Percentiles rank a stretch among this genome's conserved stretches.
Conservation (phyloP, 192 early-diverging fungal species). For the Coemansia sp. region DNA sequence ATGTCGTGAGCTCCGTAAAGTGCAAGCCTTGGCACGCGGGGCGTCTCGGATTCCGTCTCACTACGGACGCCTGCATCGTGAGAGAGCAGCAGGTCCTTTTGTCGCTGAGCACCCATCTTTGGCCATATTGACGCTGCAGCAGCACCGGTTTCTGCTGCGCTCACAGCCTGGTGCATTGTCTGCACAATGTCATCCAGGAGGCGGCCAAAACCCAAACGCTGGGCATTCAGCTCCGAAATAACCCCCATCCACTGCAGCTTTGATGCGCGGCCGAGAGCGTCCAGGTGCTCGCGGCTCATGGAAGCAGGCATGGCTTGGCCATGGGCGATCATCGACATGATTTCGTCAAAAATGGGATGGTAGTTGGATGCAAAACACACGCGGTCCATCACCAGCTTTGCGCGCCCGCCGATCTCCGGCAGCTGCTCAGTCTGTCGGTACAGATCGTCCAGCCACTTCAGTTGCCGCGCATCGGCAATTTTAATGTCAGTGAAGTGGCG, state of each 20-base stretch:
- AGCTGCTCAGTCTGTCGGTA: slow-evolving; percentile 30
- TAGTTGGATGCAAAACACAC: slow-evolving; percentile 27
- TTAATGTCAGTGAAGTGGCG: slow-evolving; percentile 13
- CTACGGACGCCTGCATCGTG: slow-evolving; percentile 17
- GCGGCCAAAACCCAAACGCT: slow-evolving; percentile 42
- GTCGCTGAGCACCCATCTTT: slow-evolving; percentile 18
- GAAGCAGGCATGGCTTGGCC: slow-evolving; percentile 27
- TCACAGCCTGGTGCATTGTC: slow-evolving; percentile 32
- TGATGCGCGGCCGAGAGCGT: slow-evolving; percentile 18
- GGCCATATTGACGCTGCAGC: not conserved
- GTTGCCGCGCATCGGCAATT: not conserved
- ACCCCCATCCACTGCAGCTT: slow-evolving; percentile 32
- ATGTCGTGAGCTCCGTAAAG: slow-evolving; percentile 40
- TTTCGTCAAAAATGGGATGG: slow-evolving; percentile 43
- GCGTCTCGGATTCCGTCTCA: slow-evolving; percentile 7
- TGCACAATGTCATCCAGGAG: slow-evolving; percentile 23
- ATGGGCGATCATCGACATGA: slow-evolving; percentile 33
- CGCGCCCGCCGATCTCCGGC: slow-evolving; percentile 22
- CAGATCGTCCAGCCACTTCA: slow-evolving; percentile 35
- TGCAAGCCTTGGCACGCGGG: slow-evolving; percentile 28
- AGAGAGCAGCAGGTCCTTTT: slow-evolving; percentile 19
- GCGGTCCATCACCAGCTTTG: slow-evolving; percentile 12
- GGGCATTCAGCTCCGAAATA: slow-evolving; percentile 3
- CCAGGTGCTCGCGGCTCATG: slow-evolving; percentile 17
- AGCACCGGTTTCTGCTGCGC: not conserved